Evolutionary conservation across 2,329 filamentous ascomycete species (phyloP), one percentile per base, ranked within the genome.

Genomic region (Harringtonia lauricola): DNA sequence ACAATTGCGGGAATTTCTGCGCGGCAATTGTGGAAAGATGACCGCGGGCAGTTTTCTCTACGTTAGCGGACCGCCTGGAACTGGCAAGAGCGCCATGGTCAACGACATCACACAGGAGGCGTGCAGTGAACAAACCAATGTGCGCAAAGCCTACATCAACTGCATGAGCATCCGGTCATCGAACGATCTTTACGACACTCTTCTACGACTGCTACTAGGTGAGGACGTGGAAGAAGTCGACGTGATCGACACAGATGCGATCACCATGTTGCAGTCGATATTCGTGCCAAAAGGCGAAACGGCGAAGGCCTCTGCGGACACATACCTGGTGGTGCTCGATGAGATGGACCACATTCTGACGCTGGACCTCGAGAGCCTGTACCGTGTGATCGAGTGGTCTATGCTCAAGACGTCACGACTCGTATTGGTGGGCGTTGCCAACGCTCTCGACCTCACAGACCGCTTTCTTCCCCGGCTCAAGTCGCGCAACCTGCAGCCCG

Each of bases 321-420:
- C 85, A 13, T 94, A 84, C 56, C 61, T 96, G n/a, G 79, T 98
- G 26, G 84, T 87, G 2, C 69, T 98, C 46, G 92, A 98, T 56
- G 92, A 98, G 64, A 90, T 98, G 47, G 92, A 98, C 56, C 86
- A 94, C 57, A 80, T 98, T 40, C 71, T 98, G 34, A 90, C 86
- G 2, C 71, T 95, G 50, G 90, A 95, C 53, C 68, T 92, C 46
- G 87, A 94, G 53, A 83, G 92, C 43, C 70, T 98, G 14, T 95
- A 96, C 64, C 84, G 80, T 49, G 70, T 98, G n/a, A 95, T 98
- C 53, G 89, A 95, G 59, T 96, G 90, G 89, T 94, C 92, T 2
- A 68, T 98, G 55, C 78, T 86, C 49, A 80, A 80, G 50, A 76
- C 77, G 2, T 95, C 92, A 0, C 79, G 77, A 18, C 78, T 98